Conservation (phyloP, 1,284 basidiomycete species). For the Melanopsichium pennsylvanicum region DNA sequence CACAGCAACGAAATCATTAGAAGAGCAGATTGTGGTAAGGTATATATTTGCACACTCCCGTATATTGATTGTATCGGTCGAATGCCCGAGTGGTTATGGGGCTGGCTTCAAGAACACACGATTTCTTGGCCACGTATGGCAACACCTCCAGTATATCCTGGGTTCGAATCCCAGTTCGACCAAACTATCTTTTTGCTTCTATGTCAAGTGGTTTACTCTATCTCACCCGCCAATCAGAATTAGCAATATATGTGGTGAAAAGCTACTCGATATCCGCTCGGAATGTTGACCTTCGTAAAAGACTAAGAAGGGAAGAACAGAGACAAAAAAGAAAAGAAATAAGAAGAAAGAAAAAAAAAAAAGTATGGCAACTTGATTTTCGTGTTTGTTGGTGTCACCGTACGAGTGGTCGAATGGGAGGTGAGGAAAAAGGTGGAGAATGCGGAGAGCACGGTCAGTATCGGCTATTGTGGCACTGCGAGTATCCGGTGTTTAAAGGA, state of each 20-base stretch:
- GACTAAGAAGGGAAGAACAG: too few species aligned
- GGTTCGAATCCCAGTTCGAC: slow-evolving; percentile 54
- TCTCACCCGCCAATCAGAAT: too few species aligned
- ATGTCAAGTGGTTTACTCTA: too few species aligned
- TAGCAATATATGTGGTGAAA: too few species aligned
- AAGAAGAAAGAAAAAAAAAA: too few species aligned
- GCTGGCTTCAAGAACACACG: slow-evolving; percentile 43
- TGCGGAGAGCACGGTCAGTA: neutral
- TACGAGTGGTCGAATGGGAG: slow-evolving; percentile 7
- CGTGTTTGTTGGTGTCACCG: slow-evolving; percentile 4
- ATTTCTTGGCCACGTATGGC: slow-evolving; percentile 47
- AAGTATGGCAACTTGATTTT: slow-evolving; percentile 1
- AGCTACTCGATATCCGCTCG: too few species aligned
- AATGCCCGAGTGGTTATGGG: slow-evolving; percentile 54
- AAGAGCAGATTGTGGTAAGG: too few species aligned
- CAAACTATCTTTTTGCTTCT: slow-evolving; percentile 22
- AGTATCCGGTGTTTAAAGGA: neutral
- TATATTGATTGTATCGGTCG: slow-evolving; percentile 15
- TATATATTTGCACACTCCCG: neutral
- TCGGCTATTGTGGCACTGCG: slow-evolving; percentile 2
- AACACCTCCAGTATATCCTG: slow-evolving; percentile 48
- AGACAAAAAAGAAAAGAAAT: too few species aligned
- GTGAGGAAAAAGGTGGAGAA: slow-evolving; percentile 11
- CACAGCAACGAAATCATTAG: too few species aligned
- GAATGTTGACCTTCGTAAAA: too few species aligned